Percentiles rank a stretch among this genome's conserved stretches.
Evolutionary conservation across 768 basidiomycete genomes (phyloP).

Genomic region (Mycena leptocephala): DNA sequence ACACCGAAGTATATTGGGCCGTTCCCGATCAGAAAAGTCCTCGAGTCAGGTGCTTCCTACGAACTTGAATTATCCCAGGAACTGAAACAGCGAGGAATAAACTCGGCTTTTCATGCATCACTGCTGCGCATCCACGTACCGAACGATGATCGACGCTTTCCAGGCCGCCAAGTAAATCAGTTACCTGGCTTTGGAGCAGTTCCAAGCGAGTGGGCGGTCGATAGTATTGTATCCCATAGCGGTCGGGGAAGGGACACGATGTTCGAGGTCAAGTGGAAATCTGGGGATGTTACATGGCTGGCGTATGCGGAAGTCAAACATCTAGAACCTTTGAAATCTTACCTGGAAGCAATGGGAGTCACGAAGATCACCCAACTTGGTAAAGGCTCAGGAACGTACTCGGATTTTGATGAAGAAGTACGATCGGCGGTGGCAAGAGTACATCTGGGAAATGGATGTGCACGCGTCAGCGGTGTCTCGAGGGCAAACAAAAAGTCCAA

Average conservation of each 20-base stretch:
- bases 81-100: constrained; percentile 25
- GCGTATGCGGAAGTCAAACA: constrained; percentile 6
- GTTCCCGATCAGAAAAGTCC: constrained; percentile 29
- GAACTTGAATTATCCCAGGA: constrained; percentile 43
- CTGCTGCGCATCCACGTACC: constrained; percentile 39
- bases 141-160: constrained; percentile 47
- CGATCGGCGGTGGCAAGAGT: not conserved
- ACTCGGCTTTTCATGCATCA: constrained; percentile 49
- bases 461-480: constrained; percentile 3
- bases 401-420: constrained; percentile 10
- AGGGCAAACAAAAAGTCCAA: not conserved
- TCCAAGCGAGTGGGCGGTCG: constrained; percentile 27
- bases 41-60: constrained; percentile 28
- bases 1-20: constrained; percentile 47
- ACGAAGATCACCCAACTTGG: not conserved
- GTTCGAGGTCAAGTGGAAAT: constrained; percentile 35
- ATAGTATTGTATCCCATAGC: constrained; percentile 24
- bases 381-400: not conserved
- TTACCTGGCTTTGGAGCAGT: constrained; percentile 38
- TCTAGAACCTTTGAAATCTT: not conserved
- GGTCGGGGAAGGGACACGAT: constrained; percentile 23
- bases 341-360: constrained; percentile 6
- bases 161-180: constrained; percentile 32
- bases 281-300: constrained; percentile 36
- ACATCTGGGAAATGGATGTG: not conserved